Base-by-base conservation (phyloP, 768 basidiomycete species). In the Pulveroboletus frians region DNA sequence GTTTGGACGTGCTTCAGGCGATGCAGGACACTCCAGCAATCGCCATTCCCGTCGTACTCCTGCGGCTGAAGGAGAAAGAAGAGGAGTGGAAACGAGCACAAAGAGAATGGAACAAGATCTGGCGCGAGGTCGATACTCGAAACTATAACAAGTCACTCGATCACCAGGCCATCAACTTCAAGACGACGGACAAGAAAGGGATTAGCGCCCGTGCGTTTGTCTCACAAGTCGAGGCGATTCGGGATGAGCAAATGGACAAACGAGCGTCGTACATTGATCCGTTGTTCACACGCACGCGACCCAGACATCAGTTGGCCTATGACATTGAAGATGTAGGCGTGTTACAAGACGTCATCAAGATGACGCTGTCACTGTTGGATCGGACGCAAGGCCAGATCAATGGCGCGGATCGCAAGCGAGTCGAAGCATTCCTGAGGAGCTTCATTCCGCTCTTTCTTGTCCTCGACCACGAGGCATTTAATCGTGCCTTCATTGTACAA, bases 1-100 rank as follows among this genome's bases (percentile, higher is more conserved):
- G 91, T 3, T 57, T 84, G 54, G 89, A 91, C 43, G 89, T 93
- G 1, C 77, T 92, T 35, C 79, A 82, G 36, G 84, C 90, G 0
- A 84, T 99, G 79, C 92, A 98, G 67, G 94, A 97, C n/a, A 78
- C 83, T 6, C 95, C 96, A 0, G 81, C 82, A 13, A 71, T 85
- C 14, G 89, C 95, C 9, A 84, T 98, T 17, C 94, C 96, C 0
- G 82, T 97, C 46, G 91, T 99, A 1, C 76, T 99, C 8, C 72
- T 78, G 40, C 81, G 96, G 6, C 71, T 99, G 51, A 96, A 96
- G 71, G 85, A 88, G 68, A 98, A 98, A 71, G 95, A 98, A 64
- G 92, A 92, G 52, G 95, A 98, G 65, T 99, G 96, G 96, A 96
- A 93, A 70, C 79, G 92, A 18, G 95, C 92, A 15, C 92, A 96